Conservation (phyloP, 345 rosid genomes). For the Salix udensis region DNA sequence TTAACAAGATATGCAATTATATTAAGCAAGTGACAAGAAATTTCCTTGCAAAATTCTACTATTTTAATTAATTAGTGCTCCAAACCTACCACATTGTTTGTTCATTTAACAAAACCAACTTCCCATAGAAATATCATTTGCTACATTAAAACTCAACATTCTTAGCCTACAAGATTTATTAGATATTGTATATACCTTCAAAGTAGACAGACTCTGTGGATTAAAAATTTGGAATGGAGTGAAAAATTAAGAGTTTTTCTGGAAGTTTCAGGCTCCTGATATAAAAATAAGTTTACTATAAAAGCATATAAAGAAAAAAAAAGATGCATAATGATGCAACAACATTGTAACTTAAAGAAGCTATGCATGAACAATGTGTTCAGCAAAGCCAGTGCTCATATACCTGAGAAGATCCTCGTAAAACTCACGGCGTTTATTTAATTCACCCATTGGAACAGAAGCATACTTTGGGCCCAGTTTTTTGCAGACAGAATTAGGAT, state of each 20-base stretch:
- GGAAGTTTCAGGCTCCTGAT: background rate
- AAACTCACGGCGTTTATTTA: constrained; percentile 47
- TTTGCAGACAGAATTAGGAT: constrained; percentile 72
- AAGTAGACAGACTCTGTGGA: too few relatives aligned
- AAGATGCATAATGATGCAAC: background rate
- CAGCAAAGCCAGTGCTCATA: background rate
- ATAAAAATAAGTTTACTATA: background rate
- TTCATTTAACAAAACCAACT: background rate
- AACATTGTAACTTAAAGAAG: background rate
- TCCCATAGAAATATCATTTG: background rate
- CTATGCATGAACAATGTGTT: background rate
- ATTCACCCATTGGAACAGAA: constrained; percentile 49
- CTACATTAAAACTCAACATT: background rate
- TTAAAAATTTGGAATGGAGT: background rate
- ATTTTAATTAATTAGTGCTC: background rate
- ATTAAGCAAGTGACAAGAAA: background rate
- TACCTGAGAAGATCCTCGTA: constrained; percentile 93
- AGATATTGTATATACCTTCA: background rate
- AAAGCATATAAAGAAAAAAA: background rate
- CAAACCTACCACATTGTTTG: background rate
- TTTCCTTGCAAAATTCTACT: background rate
- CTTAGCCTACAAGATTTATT: background rate
- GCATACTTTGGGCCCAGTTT: constrained; percentile 78
- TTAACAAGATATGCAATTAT: background rate
- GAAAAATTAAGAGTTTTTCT: background rate